These are phyloP conservation scores for Saccharomyces kudriavzevii DNA, from an alignment of 805 yeast species.

Conservation along the genomic window DNA sequence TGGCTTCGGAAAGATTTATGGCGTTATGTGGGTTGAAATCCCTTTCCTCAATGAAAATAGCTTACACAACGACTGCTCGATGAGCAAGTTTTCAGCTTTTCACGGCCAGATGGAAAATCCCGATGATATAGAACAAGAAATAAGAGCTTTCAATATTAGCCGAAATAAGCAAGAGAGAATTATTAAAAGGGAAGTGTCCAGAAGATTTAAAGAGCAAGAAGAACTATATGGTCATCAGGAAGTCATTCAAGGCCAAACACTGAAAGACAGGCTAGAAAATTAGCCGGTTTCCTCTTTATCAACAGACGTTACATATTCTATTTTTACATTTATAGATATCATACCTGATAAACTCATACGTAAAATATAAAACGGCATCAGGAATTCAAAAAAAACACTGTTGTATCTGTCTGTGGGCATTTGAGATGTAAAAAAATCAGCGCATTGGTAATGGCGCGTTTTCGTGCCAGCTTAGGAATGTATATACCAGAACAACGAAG, in stretches of 20 bases:
- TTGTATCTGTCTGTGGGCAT: background rate
- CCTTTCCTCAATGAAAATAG: background rate
- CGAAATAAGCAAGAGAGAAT: background rate
- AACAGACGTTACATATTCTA: background rate
- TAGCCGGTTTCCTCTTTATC: background rate
- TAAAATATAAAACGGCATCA: background rate
- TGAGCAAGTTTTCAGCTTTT: background rate
- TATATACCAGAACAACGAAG: background rate
- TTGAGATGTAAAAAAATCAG: background rate
- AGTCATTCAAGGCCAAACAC: background rate
- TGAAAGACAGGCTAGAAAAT: background rate
- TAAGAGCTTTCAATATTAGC: background rate
- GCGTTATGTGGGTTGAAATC: background rate
- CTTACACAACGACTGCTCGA: background rate
- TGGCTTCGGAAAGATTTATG: background rate
- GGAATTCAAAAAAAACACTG: background rate
- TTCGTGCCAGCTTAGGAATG: background rate
- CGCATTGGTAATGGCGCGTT: background rate
- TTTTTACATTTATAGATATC: background rate
- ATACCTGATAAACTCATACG: background rate
- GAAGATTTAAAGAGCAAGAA: background rate
- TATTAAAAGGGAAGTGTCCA: background rate
- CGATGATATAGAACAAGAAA: background rate
- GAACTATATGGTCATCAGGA: background rate
- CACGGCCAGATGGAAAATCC: background rate